phyloP scores from a whole-genome alignment of 371 early-diverging fungal genomes.

The Rhizopus sp. region DNA sequence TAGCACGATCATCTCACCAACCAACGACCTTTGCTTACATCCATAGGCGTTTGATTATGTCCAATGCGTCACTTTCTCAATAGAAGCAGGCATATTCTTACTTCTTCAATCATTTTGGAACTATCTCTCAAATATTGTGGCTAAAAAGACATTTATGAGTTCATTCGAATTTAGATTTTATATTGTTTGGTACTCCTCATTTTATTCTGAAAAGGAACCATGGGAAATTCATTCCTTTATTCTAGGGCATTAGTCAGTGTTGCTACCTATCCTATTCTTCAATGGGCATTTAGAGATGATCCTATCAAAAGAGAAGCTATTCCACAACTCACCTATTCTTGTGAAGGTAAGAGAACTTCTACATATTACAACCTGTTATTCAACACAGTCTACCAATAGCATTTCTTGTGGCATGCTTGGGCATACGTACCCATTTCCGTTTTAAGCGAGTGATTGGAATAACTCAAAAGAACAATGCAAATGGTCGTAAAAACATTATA shows the following conservation, averaged over 20 bases:
- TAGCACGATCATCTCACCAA: not conserved
- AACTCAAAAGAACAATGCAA: conserved; percentile 14
- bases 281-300: conserved; percentile 30
- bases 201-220: not conserved
- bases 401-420: conserved; percentile 27
- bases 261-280: conserved; percentile 41
- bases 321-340: conserved; percentile 38
- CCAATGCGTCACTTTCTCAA: conserved; percentile 39
- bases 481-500: conserved; percentile 10
- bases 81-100: conserved; percentile 38
- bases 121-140: conserved; percentile 42
- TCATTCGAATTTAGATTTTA: conserved; percentile 45
- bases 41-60: conserved; percentile 37
- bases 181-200: conserved; percentile 35
- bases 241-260: conserved; percentile 35
- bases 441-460: conserved; percentile 31
- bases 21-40: not conserved
- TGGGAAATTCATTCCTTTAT: not conserved
- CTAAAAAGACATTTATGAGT: conserved; percentile 42
- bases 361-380: not conserved
- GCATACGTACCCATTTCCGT: conserved; percentile 37
- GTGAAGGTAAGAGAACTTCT: conserved; percentile 28
- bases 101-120: conserved; percentile 51
- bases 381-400: conserved; percentile 8
- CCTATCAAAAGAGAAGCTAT: conserved; percentile 31